Conservation (phyloP, 768 basidiomycete species). For the Sporobolomyces pararoseus region DNA sequence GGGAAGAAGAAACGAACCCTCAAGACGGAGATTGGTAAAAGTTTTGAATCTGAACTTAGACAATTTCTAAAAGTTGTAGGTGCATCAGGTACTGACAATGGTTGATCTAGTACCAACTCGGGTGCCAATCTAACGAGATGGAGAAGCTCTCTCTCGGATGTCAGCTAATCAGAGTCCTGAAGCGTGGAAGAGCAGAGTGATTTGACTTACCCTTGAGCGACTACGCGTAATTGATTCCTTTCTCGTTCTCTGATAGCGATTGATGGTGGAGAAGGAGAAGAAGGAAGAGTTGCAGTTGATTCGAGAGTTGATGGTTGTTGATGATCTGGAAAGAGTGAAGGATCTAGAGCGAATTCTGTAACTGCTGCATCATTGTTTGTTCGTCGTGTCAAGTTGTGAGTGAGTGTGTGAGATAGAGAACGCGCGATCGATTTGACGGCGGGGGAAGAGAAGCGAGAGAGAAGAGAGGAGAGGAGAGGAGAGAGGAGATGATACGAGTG, state of each 20-base stretch:
- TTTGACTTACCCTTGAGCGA: neutral
- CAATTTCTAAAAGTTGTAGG: neutral
- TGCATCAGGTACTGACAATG: neutral
- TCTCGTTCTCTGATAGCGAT: neutral
- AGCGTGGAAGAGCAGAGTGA: neutral
- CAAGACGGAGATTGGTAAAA: constrained; percentile 4
- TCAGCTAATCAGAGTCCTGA: neutral
- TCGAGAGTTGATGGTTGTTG: constrained; percentile 6
- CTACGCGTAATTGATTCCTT: constrained; percentile 14
- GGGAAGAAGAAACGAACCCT: constrained; percentile 7
- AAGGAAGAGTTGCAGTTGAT: neutral
- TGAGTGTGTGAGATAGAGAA: neutral
- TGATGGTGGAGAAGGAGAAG: no score
- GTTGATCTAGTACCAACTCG: constrained; percentile 19
- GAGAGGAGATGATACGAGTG: no score
- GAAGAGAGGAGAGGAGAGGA: neutral
- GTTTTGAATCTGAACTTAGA: neutral
- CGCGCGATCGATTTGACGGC: neutral
- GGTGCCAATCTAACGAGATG: constrained; percentile 30
- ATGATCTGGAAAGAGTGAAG: constrained; percentile 12
- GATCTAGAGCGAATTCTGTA: neutral
- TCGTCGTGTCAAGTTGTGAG: neutral
- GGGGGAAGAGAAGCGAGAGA: neutral
- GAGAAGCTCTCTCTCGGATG: neutral
- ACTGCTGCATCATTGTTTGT: neutral